phyloP scores from a whole-genome alignment of 2,329 filamentous ascomycete species.

The Penicillium sp. region DNA sequence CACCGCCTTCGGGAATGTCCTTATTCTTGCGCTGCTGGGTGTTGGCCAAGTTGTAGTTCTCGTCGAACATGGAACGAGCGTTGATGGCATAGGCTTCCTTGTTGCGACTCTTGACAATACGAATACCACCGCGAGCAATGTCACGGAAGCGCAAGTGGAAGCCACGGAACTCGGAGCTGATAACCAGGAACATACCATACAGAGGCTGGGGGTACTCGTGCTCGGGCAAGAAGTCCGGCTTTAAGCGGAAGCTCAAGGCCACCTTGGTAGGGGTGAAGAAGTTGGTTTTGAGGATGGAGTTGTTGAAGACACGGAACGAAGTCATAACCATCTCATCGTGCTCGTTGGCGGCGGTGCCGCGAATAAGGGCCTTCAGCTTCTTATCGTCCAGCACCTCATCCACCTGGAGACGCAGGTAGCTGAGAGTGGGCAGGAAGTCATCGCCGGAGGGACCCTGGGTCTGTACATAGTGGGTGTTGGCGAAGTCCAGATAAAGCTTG shows the following conservation, averaged over 20 bases:
- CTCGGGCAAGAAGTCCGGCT: constrained; percentile 72
- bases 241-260: constrained; percentile 89
- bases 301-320: constrained; percentile 94
- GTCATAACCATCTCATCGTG: constrained; percentile 98
- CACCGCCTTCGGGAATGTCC: constrained; percentile 96
- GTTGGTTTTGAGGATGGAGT: constrained; percentile 90
- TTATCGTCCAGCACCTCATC: constrained; percentile 71
- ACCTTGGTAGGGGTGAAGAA: constrained; percentile 98
- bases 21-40: constrained; percentile 99
- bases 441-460: constrained; percentile 56
- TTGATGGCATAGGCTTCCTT: constrained; percentile 96
- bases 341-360: constrained; percentile 78
- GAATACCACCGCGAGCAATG: constrained; percentile 92
- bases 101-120: constrained; percentile 96
- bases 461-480: constrained; percentile 73
- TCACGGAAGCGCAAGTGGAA: constrained; percentile 98
- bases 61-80: constrained; percentile 90
- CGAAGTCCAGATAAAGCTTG: constrained; percentile 84
- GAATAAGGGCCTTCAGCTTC: constrained; percentile 69
- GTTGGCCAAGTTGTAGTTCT: constrained; percentile 97
- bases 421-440: constrained; percentile 65
- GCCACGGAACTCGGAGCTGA: constrained; percentile 91
- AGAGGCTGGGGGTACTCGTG: constrained; percentile 90
- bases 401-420: constrained; percentile 60
- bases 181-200: constrained; percentile 98